Base-by-base conservation (phyloP, 306 rosid genomes). In the Cucurbita ficifolia region DNA sequence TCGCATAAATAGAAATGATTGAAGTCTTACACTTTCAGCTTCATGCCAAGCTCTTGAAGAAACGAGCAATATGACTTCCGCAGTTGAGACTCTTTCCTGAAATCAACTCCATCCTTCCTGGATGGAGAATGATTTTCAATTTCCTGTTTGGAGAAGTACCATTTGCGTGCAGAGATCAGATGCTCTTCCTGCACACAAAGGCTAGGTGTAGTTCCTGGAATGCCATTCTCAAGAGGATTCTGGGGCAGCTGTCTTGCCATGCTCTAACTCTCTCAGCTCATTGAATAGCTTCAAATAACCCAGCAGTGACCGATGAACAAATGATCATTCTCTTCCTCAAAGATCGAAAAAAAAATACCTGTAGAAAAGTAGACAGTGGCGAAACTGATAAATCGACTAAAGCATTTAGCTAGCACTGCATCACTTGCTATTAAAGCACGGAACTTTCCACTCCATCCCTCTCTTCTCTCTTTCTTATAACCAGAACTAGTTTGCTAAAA, bases 71-170 rank as follows among this genome's bases (percentile, higher is more conserved):
- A 85, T 8, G 49, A 51, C 72, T 70, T 76, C 79, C 88, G 82
- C 79, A 82, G 63, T 1, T 85, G 77, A 13, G 80, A 59, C 81
- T 85, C 88, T 42, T 53, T 65, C 70, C 69, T 76, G 14, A 36
- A 43, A 74, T 79, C 82, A 58, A 85, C 72, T 42, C 86, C 88
- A 63, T 85, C 88, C 67, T 77, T 82, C 59, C 88, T 67, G 6
- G 88, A 85, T 1, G 88, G 88, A 59, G 88, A 80, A 55, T 64
- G 50, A 42, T 68, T 55, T 40, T 85, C 88, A 18, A 85, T 80
- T 45, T 85, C 88, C 54, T 82, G 72, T 68, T 40, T 73, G 22
- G 79, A 77, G 77, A 85, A 85, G 56, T 78, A 73, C 79, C 86
- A 82, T 71, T 69, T 77, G 14, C 75, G 75, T 50, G 73, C 60